These are phyloP conservation scores for Mycena polygramma DNA, from an alignment of 768 basidiomycete genomes.

Conservation along the genomic window DNA sequence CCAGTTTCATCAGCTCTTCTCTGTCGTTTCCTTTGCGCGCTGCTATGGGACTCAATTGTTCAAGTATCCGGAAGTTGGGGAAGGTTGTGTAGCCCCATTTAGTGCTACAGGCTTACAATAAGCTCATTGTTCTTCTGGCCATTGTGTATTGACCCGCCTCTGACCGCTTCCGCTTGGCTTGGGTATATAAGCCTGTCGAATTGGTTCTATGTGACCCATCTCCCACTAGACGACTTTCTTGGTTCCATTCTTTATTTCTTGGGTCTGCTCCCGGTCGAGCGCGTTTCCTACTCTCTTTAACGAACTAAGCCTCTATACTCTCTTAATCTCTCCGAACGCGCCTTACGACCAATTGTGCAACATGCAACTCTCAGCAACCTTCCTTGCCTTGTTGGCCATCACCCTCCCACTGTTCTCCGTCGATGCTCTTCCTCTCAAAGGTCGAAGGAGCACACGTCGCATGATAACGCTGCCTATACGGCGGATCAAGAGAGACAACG, in stretches of 20 bases:
- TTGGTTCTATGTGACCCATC: neutral
- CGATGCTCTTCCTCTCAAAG: conserved; percentile 29
- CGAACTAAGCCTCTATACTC: conserved; percentile 8
- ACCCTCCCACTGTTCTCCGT: conserved; percentile 8
- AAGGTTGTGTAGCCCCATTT: conserved; percentile 7
- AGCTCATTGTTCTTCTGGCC: neutral
- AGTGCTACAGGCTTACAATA: conserved; percentile 7
- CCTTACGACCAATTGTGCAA: conserved; percentile 12
- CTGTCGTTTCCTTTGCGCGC: conserved; percentile 1
- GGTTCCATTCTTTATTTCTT: conserved; percentile 29
- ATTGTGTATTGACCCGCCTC: conserved; percentile 8
- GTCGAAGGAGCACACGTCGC: neutral
- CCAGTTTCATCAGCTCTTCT: neutral
- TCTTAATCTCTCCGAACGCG: conserved; percentile 13
- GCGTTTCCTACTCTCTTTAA: conserved; percentile 25
- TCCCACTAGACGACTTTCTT: conserved; percentile 16
- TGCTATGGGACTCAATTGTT: conserved; percentile 24
- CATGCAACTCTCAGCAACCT: conserved; percentile 30
- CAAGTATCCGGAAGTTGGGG: neutral
- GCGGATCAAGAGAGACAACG: conserved; percentile 1
- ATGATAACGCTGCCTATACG: conserved; percentile 30
- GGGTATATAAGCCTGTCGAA: conserved; percentile 5
- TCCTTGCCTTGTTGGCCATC: conserved; percentile 23
- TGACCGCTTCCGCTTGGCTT: conserved; percentile 3
- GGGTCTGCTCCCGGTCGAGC: conserved; percentile 37